A percentile compares a stretch with the other conserved stretches of the same genome.
Evolutionary conservation across 2,329 filamentous ascomycete species (phyloP).

Genomic region (Cercospora berteroae): DNA sequence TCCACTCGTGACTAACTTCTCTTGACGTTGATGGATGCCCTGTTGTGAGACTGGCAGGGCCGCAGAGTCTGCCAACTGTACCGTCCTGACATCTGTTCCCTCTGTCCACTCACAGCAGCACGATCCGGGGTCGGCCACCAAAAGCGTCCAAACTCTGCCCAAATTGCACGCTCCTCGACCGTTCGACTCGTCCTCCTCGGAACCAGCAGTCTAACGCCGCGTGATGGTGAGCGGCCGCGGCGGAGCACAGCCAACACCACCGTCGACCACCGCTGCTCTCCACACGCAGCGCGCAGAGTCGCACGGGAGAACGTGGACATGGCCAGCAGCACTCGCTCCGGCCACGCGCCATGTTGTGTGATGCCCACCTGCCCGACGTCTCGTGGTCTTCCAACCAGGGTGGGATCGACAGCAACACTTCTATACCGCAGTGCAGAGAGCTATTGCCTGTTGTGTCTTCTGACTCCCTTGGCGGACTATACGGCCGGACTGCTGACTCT

Average conservation of each 20-base stretch:
- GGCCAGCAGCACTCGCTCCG: background rate
- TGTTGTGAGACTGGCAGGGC: slow-evolving; percentile 7
- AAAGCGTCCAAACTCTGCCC: slow-evolving; percentile 5
- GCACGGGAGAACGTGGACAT: background rate
- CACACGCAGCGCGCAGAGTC: background rate
- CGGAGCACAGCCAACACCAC: background rate
- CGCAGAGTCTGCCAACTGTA: background rate
- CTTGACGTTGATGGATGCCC: background rate
- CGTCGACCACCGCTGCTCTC: background rate
- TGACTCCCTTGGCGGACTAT: background rate
- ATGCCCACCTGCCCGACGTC: background rate
- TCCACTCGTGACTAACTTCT: background rate
- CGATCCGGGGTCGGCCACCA: background rate
- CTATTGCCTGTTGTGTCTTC: slow-evolving; percentile 1
- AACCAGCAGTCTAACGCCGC: background rate
- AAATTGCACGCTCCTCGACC: slow-evolving; percentile 4
- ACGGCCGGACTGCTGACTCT: slow-evolving; percentile 5
- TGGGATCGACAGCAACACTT: background rate
- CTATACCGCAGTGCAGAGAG: background rate
- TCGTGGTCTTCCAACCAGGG: background rate
- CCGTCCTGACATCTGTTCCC: background rate
- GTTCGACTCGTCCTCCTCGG: background rate
- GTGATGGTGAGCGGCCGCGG: background rate
- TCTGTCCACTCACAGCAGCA: slow-evolving; percentile 4
- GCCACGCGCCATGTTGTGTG: slow-evolving; percentile 7